phyloP scores from a whole-genome alignment of 1,139 yeast genomes.

The Yamadazyma friedrichii region DNA sequence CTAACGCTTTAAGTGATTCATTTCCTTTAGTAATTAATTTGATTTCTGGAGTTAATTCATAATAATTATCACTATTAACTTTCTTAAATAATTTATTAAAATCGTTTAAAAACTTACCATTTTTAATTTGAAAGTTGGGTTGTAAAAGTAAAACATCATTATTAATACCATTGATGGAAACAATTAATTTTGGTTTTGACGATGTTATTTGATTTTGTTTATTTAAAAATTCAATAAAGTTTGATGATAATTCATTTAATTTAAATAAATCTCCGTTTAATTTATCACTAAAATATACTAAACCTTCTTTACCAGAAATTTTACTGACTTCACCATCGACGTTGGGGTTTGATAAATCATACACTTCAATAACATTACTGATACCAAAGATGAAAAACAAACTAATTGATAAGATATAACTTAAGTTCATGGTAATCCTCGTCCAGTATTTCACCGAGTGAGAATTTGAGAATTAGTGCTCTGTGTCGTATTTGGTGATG shows the following conservation, averaged over 20 bases:
- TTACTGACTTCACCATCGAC: constrained; percentile 8
- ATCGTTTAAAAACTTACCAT: constrained; percentile 2
- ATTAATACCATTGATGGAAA: constrained; percentile 4
- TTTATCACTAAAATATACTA: constrained; percentile 40
- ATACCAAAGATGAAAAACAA: constrained; percentile 4
- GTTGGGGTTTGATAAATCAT: constrained; percentile 17
- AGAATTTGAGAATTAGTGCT: background rate
- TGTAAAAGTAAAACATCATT: background rate
- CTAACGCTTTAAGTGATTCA: background rate
- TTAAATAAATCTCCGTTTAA: constrained; percentile 31
- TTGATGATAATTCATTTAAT: constrained; percentile 25
- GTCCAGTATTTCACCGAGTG: constrained; percentile 6
- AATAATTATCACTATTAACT: background rate
- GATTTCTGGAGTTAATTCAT: constrained; percentile 7
- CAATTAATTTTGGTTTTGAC: constrained; percentile 3
- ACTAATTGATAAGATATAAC: background rate
- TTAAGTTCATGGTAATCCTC: constrained; percentile 2
- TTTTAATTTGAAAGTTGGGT: constrained; percentile 5
- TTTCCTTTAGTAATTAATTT: background rate
- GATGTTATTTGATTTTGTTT: constrained; percentile 19
- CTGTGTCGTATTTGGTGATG: no score
- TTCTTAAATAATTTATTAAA: constrained; percentile 4
- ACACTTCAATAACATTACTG: constrained; percentile 15
- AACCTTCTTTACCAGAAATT: constrained; percentile 21
- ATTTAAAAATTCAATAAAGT: constrained; percentile 27